Evolutionary conservation across 768 basidiomycete species (phyloP).

Genomic region (Mycena amicta): DNA sequence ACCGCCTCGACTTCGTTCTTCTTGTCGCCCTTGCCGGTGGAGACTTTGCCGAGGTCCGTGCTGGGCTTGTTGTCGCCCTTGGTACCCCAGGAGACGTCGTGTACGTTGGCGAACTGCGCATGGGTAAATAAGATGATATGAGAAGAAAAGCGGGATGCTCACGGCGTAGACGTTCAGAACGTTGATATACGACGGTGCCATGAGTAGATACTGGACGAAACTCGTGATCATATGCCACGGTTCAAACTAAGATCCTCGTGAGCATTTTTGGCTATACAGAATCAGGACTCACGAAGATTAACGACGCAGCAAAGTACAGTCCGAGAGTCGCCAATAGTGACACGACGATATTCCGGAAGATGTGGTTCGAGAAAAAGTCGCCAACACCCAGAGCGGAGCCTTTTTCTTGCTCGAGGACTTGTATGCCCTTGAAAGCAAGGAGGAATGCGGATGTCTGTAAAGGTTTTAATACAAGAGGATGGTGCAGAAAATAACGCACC

Average conservation of each 20-base stretch:
- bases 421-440: slow-evolving; percentile 80
- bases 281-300: slow-evolving; percentile 76
- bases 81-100: slow-evolving; percentile 95
- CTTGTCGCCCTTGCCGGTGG: slow-evolving; percentile 52
- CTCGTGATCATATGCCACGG: slow-evolving; percentile 99
- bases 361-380: slow-evolving; percentile 73
- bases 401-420: slow-evolving; percentile 52
- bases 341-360: slow-evolving; percentile 85
- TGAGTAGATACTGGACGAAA: slow-evolving; percentile 88
- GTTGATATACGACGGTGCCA: slow-evolving; percentile 93
- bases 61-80: slow-evolving; percentile 90
- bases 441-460: slow-evolving; percentile 77
- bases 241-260: slow-evolving; percentile 64
- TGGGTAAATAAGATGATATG: slow-evolving; percentile 2
- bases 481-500: slow-evolving; percentile 43
- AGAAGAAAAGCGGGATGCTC: slow-evolving; percentile 24
- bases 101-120: slow-evolving; percentile 79
- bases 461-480: slow-evolving; percentile 8
- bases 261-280: not conserved
- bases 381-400: slow-evolving; percentile 50
- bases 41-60: slow-evolving; percentile 85
- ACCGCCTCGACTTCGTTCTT: slow-evolving; percentile 86
- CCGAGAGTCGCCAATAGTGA: slow-evolving; percentile 88
- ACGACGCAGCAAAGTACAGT: slow-evolving; percentile 78
- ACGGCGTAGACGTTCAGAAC: slow-evolving; percentile 91